Conservation (phyloP, 306 rosid species). For the Malus orientalis region DNA sequence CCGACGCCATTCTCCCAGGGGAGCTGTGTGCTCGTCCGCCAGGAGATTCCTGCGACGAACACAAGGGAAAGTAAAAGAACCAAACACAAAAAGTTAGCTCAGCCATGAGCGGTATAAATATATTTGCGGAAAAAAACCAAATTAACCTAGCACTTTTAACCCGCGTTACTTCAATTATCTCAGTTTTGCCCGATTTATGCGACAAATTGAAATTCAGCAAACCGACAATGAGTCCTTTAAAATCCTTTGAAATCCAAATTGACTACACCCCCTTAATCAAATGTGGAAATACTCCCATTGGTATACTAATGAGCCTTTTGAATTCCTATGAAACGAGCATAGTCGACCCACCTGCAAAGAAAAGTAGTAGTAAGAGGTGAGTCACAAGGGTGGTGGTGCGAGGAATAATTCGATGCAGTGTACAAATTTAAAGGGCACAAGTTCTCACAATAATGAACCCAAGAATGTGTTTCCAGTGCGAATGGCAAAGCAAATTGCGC, state of each 20-base stretch:
- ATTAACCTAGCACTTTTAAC: conserved; percentile 27
- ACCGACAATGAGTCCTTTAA: conserved; percentile 15
- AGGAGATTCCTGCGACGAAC: too few relatives aligned
- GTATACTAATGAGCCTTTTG: conserved; percentile 37
- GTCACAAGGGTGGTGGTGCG: background rate
- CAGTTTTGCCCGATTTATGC: conserved; percentile 14
- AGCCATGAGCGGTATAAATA: too few relatives aligned
- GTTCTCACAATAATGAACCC: conserved; percentile 75
- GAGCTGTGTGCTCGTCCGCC: too few relatives aligned
- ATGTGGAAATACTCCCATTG: conserved; percentile 4
- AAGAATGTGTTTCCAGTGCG: conserved; percentile 77
- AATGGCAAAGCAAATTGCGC: conserved; percentile 73
- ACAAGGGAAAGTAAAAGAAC: too few relatives aligned
- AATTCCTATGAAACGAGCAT: conserved; percentile 77
- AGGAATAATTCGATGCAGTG: background rate
- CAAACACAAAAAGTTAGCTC: too few relatives aligned
- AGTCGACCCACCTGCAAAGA: conserved; percentile 80
- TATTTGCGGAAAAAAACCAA: conserved; percentile 9
- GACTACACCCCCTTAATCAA: background rate
- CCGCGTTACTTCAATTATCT: conserved; percentile 14
- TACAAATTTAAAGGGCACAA: background rate
- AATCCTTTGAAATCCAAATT: too few relatives aligned
- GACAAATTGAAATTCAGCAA: conserved; percentile 14
- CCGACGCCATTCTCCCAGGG: too few relatives aligned
- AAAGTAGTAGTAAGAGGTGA: conserved; percentile 11